phyloP scores from a whole-genome alignment of 352 stramenopile species.

The Ophiocytium majus region DNA sequence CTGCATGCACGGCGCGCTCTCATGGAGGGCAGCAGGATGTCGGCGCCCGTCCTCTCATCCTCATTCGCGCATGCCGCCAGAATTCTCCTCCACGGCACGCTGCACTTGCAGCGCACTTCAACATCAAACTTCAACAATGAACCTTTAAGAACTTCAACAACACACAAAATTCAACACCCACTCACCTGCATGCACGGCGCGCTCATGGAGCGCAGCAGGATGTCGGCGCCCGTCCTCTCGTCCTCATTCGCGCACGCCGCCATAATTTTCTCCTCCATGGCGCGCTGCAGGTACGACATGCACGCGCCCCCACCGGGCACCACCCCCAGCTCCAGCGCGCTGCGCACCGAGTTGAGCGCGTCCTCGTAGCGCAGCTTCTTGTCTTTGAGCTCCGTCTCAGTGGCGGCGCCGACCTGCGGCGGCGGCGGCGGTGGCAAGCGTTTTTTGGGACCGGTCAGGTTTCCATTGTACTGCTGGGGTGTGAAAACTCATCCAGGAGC shows the following conservation, averaged over 20 bases:
- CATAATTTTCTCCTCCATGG: constrained; percentile 15
- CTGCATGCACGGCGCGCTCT: constrained; percentile 64
- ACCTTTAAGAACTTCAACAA: no score
- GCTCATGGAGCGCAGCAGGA: constrained; percentile 68
- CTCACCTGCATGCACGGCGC: constrained; percentile 68
- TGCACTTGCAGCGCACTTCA: no score
- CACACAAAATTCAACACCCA: no score
- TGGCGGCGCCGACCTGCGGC: constrained; percentile 68
- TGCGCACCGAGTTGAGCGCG: constrained; percentile 76
- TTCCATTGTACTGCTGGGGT: no score
- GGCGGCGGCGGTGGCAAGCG: no score
- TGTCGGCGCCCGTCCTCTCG: constrained; percentile 66
- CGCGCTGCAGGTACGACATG: constrained; percentile 65
- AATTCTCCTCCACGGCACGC: constrained; percentile 24
- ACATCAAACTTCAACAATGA: no score
- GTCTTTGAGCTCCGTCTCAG: constrained; percentile 80
- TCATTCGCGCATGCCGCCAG: constrained; percentile 62
- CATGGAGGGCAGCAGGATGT: constrained; percentile 70
- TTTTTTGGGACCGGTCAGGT: no score
- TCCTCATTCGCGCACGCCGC: constrained; percentile 65
- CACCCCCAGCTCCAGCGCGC: constrained; percentile 71
- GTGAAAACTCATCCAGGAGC: no score
- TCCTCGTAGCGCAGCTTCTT: constrained; percentile 83
- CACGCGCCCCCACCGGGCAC: constrained; percentile 73
- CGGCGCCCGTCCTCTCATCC: constrained; percentile 67